phyloP scores from a whole-genome alignment of 257 asterid species.

The Scutellaria minor region DNA sequence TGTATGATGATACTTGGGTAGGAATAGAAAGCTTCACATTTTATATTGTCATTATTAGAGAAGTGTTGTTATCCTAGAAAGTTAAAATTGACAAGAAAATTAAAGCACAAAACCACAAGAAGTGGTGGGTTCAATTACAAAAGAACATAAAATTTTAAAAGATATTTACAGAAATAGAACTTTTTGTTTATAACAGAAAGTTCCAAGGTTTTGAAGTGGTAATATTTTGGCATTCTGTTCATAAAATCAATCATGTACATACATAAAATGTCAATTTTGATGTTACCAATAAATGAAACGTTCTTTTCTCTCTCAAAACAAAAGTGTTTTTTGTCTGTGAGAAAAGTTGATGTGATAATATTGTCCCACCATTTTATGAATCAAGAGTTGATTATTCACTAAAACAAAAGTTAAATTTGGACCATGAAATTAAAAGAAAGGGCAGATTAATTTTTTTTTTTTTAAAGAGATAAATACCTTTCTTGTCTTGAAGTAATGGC shows the following conservation, averaged over 20 bases:
- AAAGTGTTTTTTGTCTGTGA: slow-evolving; percentile 35
- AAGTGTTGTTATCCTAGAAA: not conserved
- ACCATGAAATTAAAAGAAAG: not conserved
- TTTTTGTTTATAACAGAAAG: not conserved
- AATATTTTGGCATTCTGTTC: slow-evolving; percentile 4
- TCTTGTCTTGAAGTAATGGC: slow-evolving; percentile 15
- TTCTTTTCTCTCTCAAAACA: not conserved
- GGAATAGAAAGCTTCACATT: slow-evolving; percentile 20
- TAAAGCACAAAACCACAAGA: slow-evolving; percentile 14
- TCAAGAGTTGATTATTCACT: not conserved
- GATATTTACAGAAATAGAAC: not conserved
- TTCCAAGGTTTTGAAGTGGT: slow-evolving; percentile 22
- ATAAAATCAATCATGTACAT: slow-evolving; percentile 3
- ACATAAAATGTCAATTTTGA: not conserved
- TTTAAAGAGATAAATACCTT: not conserved
- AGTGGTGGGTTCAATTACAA: slow-evolving; percentile 34
- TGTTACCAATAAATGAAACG: too few species aligned
- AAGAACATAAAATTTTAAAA: not conserved
- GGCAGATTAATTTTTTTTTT: not conserved
- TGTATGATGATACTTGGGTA: too few species aligned
- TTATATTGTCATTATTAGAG: slow-evolving; percentile 19
- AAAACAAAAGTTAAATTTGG: not conserved
- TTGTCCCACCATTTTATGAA: slow-evolving; percentile 27
- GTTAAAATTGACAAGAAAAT: not conserved
- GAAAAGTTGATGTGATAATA: slow-evolving; percentile 14